Evolutionary conservation across 495 filamentous ascomycete genomes (phyloP).

Genomic region (Letharia lupina): DNA sequence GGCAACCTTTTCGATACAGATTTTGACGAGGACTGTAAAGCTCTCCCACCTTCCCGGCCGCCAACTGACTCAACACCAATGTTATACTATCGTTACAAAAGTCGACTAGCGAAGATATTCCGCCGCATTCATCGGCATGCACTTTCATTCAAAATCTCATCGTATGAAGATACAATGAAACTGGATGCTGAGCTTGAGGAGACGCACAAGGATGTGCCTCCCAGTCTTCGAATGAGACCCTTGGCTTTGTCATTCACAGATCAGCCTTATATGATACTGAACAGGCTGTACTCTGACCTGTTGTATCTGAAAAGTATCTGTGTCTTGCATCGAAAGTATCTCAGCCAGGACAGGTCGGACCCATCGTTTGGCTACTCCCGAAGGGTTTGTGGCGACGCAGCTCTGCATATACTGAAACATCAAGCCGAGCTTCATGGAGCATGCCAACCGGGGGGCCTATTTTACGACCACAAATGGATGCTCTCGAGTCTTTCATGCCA

Average conservation of each 20-base stretch:
- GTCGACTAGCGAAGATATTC: conserved; percentile 33
- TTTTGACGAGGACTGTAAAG: conserved; percentile 35
- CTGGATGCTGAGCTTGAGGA: conserved; percentile 32
- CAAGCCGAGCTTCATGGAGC: conserved; percentile 33
- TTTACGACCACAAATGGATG: conserved; percentile 41
- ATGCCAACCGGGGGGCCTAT: conserved; percentile 33
- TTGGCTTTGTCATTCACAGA: conserved; percentile 24
- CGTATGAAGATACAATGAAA: conserved; percentile 31
- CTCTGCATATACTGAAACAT: conserved; percentile 33
- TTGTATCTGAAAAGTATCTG: conserved; percentile 34
- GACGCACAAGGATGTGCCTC: conserved; percentile 20
- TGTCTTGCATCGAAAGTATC: conserved; percentile 37
- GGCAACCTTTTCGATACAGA: conserved; percentile 44
- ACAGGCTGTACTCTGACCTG: conserved; percentile 22
- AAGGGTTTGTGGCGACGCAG: conserved; percentile 36
- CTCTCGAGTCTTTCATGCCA: conserved; percentile 37
- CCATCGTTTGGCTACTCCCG: conserved; percentile 30
- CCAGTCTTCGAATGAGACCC: conserved; percentile 10
- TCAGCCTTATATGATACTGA: conserved; percentile 22
- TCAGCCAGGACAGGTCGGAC: conserved; percentile 28
- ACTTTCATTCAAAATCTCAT: conserved; percentile 23
- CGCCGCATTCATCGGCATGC: conserved; percentile 34
- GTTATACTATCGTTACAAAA: conserved; percentile 43
- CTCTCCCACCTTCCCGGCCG: conserved; percentile 38
- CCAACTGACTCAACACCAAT: conserved; percentile 39